phyloP scores from a whole-genome alignment of 345 rosid genomes.

The Aegle marmelos region DNA sequence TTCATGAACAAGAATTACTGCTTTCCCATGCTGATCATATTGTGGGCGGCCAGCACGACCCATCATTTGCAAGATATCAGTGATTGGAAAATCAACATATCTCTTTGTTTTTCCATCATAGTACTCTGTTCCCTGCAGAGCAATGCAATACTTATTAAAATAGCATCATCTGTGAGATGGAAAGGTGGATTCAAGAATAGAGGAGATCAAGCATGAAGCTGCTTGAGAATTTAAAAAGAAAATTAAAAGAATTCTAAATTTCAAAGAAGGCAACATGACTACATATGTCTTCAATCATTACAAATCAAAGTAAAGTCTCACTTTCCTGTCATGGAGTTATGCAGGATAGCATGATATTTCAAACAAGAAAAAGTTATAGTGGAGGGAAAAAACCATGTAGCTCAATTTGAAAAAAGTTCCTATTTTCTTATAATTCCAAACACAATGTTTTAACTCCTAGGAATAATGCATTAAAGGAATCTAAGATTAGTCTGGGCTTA shows the following conservation, averaged over 20 bases:
- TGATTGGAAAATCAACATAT: slow-evolving; percentile 93
- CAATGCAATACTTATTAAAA: slow-evolving; percentile 4
- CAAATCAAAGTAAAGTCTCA: neutral
- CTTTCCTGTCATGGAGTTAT: neutral
- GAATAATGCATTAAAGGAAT: neutral
- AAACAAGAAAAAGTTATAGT: neutral
- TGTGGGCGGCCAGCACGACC: slow-evolving; percentile 99
- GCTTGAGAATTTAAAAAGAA: neutral
- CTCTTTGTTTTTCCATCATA: slow-evolving; percentile 95
- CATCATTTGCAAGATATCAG: slow-evolving; percentile 99
- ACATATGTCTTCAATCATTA: neutral
- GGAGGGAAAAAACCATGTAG: neutral
- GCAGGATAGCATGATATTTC: neutral
- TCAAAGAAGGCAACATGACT: neutral
- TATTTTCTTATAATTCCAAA: neutral
- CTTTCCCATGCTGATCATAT: slow-evolving; percentile 97
- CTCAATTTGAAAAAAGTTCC: neutral
- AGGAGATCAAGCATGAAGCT: neutral
- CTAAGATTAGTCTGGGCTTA: neutral
- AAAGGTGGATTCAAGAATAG: neutral
- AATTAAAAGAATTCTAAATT: neutral
- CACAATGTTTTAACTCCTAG: neutral
- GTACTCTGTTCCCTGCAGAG: slow-evolving; percentile 84
- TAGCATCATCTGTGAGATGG: neutral
- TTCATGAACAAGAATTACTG: slow-evolving; percentile 97